Conservation (phyloP, 208 protist species). For the Wallacemonas sp. region DNA sequence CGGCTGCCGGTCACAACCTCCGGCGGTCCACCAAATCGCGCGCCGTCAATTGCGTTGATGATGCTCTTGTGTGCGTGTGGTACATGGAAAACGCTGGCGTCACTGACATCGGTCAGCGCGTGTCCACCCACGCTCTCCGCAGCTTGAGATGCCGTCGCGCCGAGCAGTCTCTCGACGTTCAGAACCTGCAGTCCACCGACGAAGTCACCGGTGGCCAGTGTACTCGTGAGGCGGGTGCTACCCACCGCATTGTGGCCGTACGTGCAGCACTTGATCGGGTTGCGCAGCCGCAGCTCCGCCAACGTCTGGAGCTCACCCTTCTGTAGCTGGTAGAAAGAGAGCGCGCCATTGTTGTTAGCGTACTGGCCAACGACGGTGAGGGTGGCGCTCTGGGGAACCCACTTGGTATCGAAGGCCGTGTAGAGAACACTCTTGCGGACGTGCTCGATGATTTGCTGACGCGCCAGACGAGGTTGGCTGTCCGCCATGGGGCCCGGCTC, state of each 20-base stretch:
- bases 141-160: neutral
- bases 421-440: constrained; percentile 87
- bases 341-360: constrained; percentile 83
- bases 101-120: constrained; percentile 29
- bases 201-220: constrained; percentile 87
- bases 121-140: constrained; percentile 4
- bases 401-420: constrained; percentile 90
- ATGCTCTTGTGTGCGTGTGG: constrained; percentile 90
- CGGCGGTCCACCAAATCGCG: constrained; percentile 74
- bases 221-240: constrained; percentile 12
- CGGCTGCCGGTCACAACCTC: constrained; percentile 87
- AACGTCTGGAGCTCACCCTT: constrained; percentile 69
- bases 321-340: constrained; percentile 78
- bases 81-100: constrained; percentile 39
- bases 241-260: constrained; percentile 63
- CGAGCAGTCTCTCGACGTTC: constrained; percentile 60
- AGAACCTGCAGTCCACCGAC: constrained; percentile 80
- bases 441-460: constrained; percentile 93
- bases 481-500: too few species aligned
- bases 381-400: constrained; percentile 83
- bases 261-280: constrained; percentile 91
- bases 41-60: constrained; percentile 95
- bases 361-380: constrained; percentile 84
- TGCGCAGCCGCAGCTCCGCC: constrained; percentile 45
- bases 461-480: constrained; percentile 37